Conservation (phyloP, 2,329 filamentous ascomycete genomes). For the Sporothrix pallida region DNA sequence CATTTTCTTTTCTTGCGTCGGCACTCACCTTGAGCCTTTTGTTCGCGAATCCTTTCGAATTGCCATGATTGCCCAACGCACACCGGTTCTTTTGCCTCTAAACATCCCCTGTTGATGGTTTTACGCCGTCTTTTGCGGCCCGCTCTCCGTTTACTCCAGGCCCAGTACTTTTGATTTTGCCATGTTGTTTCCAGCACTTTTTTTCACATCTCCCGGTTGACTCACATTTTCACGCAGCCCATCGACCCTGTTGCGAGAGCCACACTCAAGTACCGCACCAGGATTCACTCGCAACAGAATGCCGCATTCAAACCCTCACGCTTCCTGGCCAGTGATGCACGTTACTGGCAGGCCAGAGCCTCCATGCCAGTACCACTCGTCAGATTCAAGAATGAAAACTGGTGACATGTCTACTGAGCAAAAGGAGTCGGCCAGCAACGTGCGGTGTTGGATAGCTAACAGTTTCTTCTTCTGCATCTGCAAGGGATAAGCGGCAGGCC, state of each 20-base stretch:
- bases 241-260: neutral
- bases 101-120: neutral
- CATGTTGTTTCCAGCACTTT: neutral
- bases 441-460: neutral
- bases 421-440: neutral
- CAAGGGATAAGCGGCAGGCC: conserved; percentile 11
- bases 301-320: neutral
- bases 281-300: neutral
- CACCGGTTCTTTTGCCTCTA: conserved; percentile 10
- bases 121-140: conserved; percentile 18
- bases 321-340: neutral
- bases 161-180: neutral
- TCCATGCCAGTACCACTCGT: neutral
- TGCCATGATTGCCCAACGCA: neutral
- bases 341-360: conserved; percentile 3
- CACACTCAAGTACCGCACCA: neutral
- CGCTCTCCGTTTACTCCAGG: conserved; percentile 15
- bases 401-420: neutral
- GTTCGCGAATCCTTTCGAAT: neutral
- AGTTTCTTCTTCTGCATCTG: neutral
- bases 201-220: conserved; percentile 18
- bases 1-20: conserved; percentile 18
- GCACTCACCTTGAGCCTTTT: neutral
- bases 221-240: conserved; percentile 20
- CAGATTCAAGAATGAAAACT: neutral